Evolutionary conservation across 208 protist species (phyloP), one percentile per base, ranked within the genome.

Genomic region (Leishmania lainsoni): DNA sequence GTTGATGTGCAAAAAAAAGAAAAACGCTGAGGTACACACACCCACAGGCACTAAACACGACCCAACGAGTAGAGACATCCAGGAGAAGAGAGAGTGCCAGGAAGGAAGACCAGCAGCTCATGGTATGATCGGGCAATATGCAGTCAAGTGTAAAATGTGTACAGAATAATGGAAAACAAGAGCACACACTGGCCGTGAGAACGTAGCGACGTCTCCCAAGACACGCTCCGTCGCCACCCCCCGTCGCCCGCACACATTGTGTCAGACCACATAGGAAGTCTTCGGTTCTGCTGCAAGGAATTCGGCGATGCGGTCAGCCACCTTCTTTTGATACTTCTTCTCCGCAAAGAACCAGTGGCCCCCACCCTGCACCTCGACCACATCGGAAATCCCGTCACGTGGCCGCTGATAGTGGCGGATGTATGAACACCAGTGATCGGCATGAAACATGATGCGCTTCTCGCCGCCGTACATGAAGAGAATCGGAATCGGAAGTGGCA

Each of bases 281-380:
- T 72, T 70, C 45, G 74, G 59, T 68, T 78, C 75, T 20, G 83
- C 86, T 26, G 79, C 82, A 39, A 92, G 78, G 78, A 96, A 93
- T 42, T 91, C 89, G 9, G 70, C 71, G 9, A 93, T 83, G 26
- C 81, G 84, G 68, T 92, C 76, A 0, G 85, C 83, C n/a, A 95
- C 91, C 70, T 88, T 80, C 61, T 76, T 76, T 49, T 86, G 87
- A 63, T 89, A 90, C 66, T 84, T 84, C 6, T 82, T 79, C 70
- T 94, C 93, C 1, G 93, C 90, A 66, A 95, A 96, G 79, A 95
- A 96, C 91, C 91, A 96, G 80, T 95, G 91, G 0, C 91, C 91
- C 2, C 88, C 91, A n/a, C 88, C 90, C 49, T 87, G 81, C 29
- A 96, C 81, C 66, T 84, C 81, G 1, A 96, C 84, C 56, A 93